Evolutionary conservation across 768 basidiomycete species (phyloP).

Genomic region (Podaxis carcinomalis): DNA sequence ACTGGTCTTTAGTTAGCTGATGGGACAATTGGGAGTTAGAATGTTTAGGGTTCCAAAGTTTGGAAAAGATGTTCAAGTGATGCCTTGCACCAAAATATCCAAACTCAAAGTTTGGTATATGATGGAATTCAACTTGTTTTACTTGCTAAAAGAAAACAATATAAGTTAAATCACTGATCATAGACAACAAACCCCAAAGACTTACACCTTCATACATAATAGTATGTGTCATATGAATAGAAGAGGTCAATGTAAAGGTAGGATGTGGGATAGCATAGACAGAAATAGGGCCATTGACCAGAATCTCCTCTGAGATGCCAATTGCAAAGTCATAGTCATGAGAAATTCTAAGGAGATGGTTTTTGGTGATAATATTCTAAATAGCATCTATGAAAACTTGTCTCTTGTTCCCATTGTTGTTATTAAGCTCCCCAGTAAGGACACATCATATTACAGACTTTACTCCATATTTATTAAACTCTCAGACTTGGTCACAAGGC

Average conservation of each 20-base stretch:
- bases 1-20: background rate
- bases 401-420: background rate
- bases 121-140: background rate
- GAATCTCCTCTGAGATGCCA: constrained; percentile 12
- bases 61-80: background rate
- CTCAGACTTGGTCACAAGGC: no score
- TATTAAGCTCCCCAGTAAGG: background rate
- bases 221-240: background rate
- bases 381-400: background rate
- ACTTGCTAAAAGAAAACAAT: background rate
- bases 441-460: no score
- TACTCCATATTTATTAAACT: no score
- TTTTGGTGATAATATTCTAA: background rate
- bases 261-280: background rate
- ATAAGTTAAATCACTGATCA: background rate
- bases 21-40: background rate
- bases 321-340: constrained; percentile 20
- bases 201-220: background rate
- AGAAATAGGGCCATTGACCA: constrained; percentile 5
- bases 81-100: background rate
- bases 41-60: background rate
- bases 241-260: background rate
- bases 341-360: background rate
- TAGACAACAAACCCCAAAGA: background rate
- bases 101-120: background rate